Conservation (phyloP, 225 moss, liverwort and hornwort species). For the Pseudoscleropodium purum region DNA sequence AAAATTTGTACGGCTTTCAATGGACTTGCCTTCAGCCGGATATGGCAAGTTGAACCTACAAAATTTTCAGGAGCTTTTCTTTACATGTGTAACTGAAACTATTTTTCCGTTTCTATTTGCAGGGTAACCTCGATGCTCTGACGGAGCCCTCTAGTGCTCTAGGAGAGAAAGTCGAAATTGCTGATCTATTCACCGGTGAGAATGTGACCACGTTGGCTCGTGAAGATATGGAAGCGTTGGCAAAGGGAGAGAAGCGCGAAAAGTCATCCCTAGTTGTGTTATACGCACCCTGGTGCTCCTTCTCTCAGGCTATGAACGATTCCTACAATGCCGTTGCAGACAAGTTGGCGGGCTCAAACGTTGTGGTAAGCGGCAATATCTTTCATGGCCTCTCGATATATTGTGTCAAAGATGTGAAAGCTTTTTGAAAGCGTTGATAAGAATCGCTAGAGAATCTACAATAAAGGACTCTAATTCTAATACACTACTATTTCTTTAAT, state of each 20-base stretch:
- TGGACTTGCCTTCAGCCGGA: background rate
- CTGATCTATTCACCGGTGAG: slow-evolving; percentile 68
- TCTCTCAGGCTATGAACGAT: slow-evolving; percentile 81
- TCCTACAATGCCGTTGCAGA: slow-evolving; percentile 72
- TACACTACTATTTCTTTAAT: background rate
- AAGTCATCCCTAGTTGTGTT: slow-evolving; percentile 64
- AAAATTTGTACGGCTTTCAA: background rate
- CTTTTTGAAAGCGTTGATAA: background rate
- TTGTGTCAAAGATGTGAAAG: background rate
- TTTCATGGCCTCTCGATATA: background rate
- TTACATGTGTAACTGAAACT: background rate
- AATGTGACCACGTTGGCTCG: slow-evolving; percentile 49
- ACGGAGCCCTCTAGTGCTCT: slow-evolving; percentile 5
- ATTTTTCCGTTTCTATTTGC: background rate
- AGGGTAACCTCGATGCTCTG: slow-evolving; percentile 59
- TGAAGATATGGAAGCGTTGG: slow-evolving; percentile 56
- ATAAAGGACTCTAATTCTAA: background rate
- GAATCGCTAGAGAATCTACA: background rate
- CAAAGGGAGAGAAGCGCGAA: slow-evolving; percentile 30
- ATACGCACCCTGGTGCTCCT: slow-evolving; percentile 94
- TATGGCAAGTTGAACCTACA: background rate
- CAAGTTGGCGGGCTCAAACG: slow-evolving; percentile 47
- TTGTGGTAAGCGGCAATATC: slow-evolving; percentile 39
- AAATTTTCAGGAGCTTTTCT: background rate
- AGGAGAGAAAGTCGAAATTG: slow-evolving; percentile 18